These are phyloP conservation scores for Platanthera guangdongensis DNA, from an alignment of 106 monocot species.

Conservation along the genomic window DNA sequence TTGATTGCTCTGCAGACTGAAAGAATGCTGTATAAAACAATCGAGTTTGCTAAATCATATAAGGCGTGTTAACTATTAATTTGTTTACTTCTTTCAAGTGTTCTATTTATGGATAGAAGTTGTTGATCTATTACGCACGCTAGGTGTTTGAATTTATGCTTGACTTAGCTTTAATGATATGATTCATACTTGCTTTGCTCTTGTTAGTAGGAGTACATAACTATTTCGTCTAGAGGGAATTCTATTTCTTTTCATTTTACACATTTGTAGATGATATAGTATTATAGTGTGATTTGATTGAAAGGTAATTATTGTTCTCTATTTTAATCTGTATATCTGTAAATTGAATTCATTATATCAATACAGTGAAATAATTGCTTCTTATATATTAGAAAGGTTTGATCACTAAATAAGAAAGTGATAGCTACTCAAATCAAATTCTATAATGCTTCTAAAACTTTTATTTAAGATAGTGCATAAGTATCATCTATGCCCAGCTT, in stretches of 20 bases:
- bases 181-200: not conserved
- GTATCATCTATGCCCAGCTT: too few relatives aligned
- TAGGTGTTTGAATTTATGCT: conserved; percentile 5
- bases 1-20: not conserved
- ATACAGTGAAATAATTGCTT: too few relatives aligned
- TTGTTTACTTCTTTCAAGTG: not conserved
- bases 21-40: not conserved
- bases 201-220: not conserved
- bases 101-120: not conserved
- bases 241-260: not conserved
- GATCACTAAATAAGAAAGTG: too few relatives aligned
- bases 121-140: not conserved
- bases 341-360: too few relatives aligned
- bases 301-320: not conserved
- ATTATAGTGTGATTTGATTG: not conserved
- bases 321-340: not conserved
- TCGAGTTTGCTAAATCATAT: not conserved
- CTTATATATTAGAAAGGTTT: too few relatives aligned
- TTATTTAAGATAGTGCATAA: too few relatives aligned
- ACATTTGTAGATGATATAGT: not conserved
- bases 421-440: too few relatives aligned
- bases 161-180: not conserved
- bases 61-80: not conserved
- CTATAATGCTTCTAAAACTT: too few relatives aligned
- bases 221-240: not conserved